A percentile compares a stretch with the other conserved stretches of the same genome.
Conservation (phyloP, 495 filamentous ascomycete species). For the Barbatosphaeria neglecta region DNA sequence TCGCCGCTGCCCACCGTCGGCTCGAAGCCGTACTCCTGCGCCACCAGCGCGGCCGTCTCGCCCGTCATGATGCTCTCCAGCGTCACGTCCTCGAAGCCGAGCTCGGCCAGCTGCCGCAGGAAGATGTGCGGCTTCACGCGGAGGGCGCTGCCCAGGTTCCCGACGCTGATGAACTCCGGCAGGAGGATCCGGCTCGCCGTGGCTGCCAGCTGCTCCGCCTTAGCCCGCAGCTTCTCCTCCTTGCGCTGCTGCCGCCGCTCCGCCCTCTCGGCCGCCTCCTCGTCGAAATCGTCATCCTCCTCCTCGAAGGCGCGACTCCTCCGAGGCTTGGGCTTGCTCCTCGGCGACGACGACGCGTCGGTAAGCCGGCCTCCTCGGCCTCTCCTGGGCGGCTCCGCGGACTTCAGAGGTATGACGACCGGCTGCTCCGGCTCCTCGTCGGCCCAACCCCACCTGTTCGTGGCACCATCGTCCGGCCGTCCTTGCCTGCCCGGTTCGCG, state of each 20-base stretch:
- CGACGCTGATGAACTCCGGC: conserved; percentile 82
- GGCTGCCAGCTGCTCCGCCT: conserved; percentile 17
- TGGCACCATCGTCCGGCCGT: not conserved
- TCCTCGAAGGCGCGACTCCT: conserved; percentile 6
- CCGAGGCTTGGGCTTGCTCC: conserved; percentile 6
- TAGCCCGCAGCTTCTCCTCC: conserved; percentile 23
- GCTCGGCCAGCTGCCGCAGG: conserved; percentile 54
- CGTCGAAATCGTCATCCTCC: conserved; percentile 23
- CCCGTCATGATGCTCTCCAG: conserved; percentile 76
- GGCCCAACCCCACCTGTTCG: not conserved
- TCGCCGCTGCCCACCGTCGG: conserved; percentile 63
- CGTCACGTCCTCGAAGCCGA: conserved; percentile 76
- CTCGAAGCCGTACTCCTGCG: conserved; percentile 86
- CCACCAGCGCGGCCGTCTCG: conserved; percentile 83
- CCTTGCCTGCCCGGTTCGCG: not conserved
- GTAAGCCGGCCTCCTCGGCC: not conserved
- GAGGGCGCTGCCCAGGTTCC: conserved; percentile 69
- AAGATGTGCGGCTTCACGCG: conserved; percentile 62
- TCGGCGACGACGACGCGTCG: not conserved
- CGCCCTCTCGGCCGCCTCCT: conserved; percentile 8
- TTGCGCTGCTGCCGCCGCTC: conserved; percentile 24
- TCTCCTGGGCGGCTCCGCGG: not conserved
- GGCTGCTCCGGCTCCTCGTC: not conserved
- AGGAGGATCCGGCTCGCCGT: conserved; percentile 49
- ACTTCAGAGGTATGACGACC: too few relatives aligned